Base-by-base conservation (phyloP, 805 yeast genomes). In the Debaryomyces prosopidis region DNA sequence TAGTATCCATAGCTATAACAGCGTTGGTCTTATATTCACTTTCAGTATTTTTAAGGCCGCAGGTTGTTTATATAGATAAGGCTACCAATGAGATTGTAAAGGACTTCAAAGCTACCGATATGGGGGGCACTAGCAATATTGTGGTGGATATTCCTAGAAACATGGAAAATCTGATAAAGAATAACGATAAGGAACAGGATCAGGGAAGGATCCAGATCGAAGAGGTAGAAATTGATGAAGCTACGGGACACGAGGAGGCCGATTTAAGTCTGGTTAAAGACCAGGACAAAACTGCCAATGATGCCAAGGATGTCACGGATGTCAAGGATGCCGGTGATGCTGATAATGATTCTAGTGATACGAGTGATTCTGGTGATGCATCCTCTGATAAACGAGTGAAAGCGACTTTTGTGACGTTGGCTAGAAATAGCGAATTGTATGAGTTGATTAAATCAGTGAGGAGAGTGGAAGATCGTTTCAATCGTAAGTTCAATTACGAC, bases 401-500 rank as follows among this genome's bases (percentile, higher is more conserved):
- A 45, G 96, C 96, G 12, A 83, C 95, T 1, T 87, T 89, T 63
- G 90, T 88, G 14, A 77, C 92, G 0, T 73, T 88, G 55, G 94
- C 91, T 10, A 76, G 95, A 69, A 87, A 87, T 63, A 56, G 70
- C n/a, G 96, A 88, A 60, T 63, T 88, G 45, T 74, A 79, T 68
- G 76, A 76, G 19, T 66, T 88, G 42, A 68, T 81, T 37, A 78
- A 72, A 27, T 82, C 95, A 6, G 85, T 88, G 48, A 76, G 88
- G 63, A 79, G 84, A 39, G 79, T 91, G 44, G 97, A 92, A 68
- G 97, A 90, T 65, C 76, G 97, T 51, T 92, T 94, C 76, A 92
- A 92, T 73, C 62, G 69, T 14, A 77, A 87, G 39, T 91, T 70
- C 69, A 77, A 87, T 51, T 92, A 92, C 62, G 97, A 95, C 56